phyloP scores from a whole-genome alignment of 2,329 filamentous ascomycete genomes.

The Aspergillus spinulosporus region DNA sequence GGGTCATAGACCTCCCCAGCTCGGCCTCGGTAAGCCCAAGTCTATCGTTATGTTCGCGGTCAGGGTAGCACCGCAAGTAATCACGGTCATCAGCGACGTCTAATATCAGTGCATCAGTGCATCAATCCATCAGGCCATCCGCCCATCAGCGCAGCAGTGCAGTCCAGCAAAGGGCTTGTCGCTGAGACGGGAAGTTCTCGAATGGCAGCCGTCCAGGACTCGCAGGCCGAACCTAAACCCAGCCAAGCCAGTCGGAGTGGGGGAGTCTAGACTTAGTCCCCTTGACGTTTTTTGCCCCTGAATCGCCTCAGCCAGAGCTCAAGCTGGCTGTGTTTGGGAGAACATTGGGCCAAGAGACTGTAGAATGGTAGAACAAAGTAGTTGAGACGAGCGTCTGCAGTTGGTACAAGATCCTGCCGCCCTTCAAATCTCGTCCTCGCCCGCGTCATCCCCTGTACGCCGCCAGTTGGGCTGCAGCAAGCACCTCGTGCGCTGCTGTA shows the following conservation, averaged over 20 bases:
- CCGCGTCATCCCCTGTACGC: not conserved
- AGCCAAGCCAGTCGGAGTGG: conserved; percentile 8
- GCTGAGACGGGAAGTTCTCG: not conserved
- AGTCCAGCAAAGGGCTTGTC: not conserved
- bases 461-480: not conserved
- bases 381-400: not conserved
- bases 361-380: not conserved
- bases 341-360: not conserved
- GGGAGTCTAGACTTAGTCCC: conserved; percentile 6
- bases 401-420: not conserved
- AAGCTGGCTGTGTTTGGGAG: not conserved
- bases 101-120: too few species aligned
- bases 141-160: too few species aligned
- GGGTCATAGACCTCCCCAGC: not conserved
- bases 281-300: conserved; percentile 10
- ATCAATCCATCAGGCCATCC: not conserved
- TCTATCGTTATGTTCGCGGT: not conserved
- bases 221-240: not conserved
- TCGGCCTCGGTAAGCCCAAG: too few species aligned
- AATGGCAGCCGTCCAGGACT: not conserved
- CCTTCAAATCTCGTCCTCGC: not conserved
- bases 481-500: conserved; percentile 1
- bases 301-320: conserved; percentile 8
- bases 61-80: not conserved
- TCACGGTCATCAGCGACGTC: too few species aligned